These are phyloP conservation scores for Morella rubra DNA, from an alignment of 306 rosid species.

Conservation along the genomic window DNA sequence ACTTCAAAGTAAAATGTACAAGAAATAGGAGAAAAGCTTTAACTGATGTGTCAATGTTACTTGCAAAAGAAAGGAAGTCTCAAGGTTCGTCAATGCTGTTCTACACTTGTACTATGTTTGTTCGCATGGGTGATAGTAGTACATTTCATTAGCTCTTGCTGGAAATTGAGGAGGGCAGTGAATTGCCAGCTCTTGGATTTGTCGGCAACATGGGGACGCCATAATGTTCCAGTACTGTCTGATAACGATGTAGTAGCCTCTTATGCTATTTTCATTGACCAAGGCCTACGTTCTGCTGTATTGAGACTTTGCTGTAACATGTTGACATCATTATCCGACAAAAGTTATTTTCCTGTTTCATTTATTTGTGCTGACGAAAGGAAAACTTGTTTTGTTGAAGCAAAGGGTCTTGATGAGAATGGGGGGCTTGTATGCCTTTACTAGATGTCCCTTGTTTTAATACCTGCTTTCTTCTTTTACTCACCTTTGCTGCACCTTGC, in stretches of 20 bases:
- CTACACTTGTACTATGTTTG: background rate
- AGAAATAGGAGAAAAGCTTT: slow-evolving; percentile 1
- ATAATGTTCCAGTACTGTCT: slow-evolving; percentile 11
- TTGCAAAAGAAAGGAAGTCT: too few relatives aligned
- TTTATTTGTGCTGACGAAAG: background rate
- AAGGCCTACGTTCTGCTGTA: background rate
- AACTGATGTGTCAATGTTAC: background rate
- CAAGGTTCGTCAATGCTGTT: slow-evolving; percentile 1
- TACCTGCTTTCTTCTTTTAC: background rate
- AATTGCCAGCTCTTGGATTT: slow-evolving; percentile 11
- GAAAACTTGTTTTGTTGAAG: background rate
- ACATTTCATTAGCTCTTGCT: background rate
- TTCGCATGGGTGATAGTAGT: background rate
- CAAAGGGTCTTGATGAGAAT: background rate
- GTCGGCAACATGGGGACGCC: slow-evolving; percentile 6
- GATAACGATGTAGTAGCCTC: slow-evolving; percentile 13
- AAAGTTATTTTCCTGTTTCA: background rate
- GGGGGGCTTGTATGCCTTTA: background rate
- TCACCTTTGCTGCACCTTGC: background rate
- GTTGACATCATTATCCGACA: slow-evolving; percentile 1
- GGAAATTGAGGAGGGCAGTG: slow-evolving; percentile 12
- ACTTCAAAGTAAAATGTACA: background rate
- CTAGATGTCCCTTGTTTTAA: too few relatives aligned
- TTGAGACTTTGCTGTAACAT: background rate
- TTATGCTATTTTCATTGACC: slow-evolving; percentile 17